Conservation (phyloP, 345 rosid genomes). For the Odontarrhena argentea region DNA sequence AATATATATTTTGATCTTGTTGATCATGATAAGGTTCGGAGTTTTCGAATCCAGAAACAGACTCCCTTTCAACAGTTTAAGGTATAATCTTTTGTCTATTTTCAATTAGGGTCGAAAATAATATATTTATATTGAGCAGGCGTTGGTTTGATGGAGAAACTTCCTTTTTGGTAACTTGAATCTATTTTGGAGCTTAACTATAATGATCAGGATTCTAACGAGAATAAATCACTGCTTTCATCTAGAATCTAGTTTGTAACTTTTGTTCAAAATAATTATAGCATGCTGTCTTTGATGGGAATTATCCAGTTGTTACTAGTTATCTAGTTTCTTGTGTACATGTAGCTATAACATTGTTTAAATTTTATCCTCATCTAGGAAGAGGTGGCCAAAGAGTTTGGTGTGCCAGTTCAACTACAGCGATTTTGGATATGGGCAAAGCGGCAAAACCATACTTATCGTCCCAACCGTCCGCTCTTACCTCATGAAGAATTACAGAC, state of each 20-base stretch:
- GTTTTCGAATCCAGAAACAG: constrained; percentile 91
- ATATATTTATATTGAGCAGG: not conserved
- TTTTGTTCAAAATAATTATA: not conserved
- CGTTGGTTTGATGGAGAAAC: not conserved
- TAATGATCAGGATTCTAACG: not conserved
- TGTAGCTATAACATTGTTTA: constrained; percentile 14
- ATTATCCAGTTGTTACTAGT: not conserved
- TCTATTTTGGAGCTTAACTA: constrained; percentile 1
- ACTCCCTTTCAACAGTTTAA: constrained; percentile 69
- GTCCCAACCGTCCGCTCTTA: constrained; percentile 85
- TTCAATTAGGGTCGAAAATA: not conserved
- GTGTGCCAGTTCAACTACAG: constrained; percentile 81
- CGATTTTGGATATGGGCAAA: constrained; percentile 99
- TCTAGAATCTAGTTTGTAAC: not conserved
- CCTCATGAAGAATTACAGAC: constrained; percentile 84
- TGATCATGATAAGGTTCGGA: constrained; percentile 93
- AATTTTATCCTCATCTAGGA: constrained; percentile 55
- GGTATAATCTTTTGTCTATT: constrained; percentile 47
- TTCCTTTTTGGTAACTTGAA: not conserved
- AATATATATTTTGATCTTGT: constrained; percentile 95
- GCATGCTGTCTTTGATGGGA: constrained; percentile 2
- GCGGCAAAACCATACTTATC: constrained; percentile 95
- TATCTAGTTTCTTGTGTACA: constrained; percentile 10
- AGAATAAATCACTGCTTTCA: constrained; percentile 9
- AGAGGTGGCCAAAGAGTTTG: constrained; percentile 93